Conservation (phyloP, 23 red algal species). For the Gracilariopsis chorda region DNA sequence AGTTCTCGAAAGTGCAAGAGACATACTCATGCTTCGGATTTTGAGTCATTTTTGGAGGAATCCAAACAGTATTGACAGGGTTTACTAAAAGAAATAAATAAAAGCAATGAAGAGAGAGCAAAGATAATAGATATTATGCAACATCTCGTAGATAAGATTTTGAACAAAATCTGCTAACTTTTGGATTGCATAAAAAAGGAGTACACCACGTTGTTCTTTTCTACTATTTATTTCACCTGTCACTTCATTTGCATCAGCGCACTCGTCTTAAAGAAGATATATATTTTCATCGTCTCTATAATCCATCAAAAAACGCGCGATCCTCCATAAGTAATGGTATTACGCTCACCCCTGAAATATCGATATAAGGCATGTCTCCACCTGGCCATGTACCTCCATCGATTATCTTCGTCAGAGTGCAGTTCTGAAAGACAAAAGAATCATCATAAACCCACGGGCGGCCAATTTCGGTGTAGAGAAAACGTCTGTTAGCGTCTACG, state of each 20-base stretch:
- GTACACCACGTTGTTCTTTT: neutral
- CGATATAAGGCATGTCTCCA: neutral
- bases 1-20: neutral
- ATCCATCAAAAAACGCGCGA: neutral
- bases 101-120: neutral
- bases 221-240: neutral
- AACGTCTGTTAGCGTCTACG: neutral
- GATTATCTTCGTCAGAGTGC: neutral
- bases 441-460: neutral
- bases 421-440: neutral
- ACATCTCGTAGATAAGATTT: neutral
- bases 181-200: neutral
- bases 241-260: neutral
- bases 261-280: neutral
- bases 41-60: neutral
- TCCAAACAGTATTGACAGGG: neutral
- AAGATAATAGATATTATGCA: neutral
- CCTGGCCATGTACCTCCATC: neutral
- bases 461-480: neutral
- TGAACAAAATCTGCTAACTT: neutral
- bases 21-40: neutral
- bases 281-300: neutral
- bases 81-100: neutral
- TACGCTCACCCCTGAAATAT: neutral
- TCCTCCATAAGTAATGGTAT: conserved; percentile 7